Conservation (phyloP, 805 yeast species). For the Yamadazyma sp. region DNA sequence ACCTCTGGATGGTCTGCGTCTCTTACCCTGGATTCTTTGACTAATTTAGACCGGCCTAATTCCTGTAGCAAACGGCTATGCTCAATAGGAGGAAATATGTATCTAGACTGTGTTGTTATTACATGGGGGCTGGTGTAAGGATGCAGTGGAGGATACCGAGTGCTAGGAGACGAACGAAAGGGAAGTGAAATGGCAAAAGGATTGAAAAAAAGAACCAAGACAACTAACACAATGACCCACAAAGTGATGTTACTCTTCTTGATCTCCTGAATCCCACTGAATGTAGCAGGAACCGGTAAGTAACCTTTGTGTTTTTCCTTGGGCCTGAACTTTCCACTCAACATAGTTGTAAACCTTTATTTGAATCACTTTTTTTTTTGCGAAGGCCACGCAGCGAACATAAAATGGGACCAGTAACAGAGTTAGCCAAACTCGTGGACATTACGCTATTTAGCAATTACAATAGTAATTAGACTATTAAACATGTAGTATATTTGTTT, state of each 20-base stretch:
- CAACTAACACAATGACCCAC: slow-evolving; percentile 14
- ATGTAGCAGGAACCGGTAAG: slow-evolving; percentile 32
- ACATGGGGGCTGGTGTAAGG: slow-evolving; percentile 31
- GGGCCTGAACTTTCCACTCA: slow-evolving; percentile 25
- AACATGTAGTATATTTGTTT: no score
- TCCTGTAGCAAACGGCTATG: slow-evolving; percentile 63
- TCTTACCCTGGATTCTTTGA: slow-evolving; percentile 46
- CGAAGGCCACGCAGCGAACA: slow-evolving; percentile 1
- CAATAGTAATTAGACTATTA: no score
- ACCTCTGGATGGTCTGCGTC: slow-evolving; percentile 43
- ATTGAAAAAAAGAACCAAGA: slow-evolving; percentile 23
- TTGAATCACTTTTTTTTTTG: not conserved
- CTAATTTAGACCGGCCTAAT: slow-evolving; percentile 52
- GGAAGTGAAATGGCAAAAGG: slow-evolving; percentile 19
- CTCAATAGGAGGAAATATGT: slow-evolving; percentile 75
- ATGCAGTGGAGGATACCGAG: slow-evolving; percentile 30
- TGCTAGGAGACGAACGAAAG: slow-evolving; percentile 3
- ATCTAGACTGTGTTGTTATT: slow-evolving; percentile 48
- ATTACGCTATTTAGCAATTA: no score
- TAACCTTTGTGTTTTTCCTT: slow-evolving; percentile 19
- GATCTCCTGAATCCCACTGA: slow-evolving; percentile 17
- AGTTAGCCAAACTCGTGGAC: no score
- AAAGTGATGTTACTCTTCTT: slow-evolving; percentile 3
- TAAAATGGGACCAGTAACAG: no score
- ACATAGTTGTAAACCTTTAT: no score